Base-by-base conservation (phyloP, 345 rosid genomes). In the Euclidium syriacum region DNA sequence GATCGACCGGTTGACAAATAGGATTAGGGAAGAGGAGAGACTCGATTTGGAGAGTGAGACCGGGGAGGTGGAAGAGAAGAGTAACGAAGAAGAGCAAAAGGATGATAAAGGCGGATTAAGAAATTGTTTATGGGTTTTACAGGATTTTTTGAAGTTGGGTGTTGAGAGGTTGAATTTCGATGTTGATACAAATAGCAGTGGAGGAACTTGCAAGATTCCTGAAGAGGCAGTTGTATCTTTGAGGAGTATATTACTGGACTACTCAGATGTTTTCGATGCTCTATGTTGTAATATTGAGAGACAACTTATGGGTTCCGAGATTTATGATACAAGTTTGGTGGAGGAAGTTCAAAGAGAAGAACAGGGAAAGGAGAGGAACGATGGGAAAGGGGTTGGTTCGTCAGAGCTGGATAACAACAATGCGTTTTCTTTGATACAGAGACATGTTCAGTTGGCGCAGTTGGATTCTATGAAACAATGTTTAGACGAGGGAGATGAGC, bases 371-470 rank as follows among this genome's bases (percentile, higher is more conserved):
- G 57, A 44, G 54, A 26, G 40, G n/a, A 24, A 51, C 2, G 60
- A 51, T 25, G 24, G 3, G 7, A 44, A 6, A 3, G 4, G 12
- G 7, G 10, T 29, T 70, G 69, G 25, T 34, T 32, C 59, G 18
- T 68, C 42, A 39, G 85, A 77, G 62, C 71, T 73, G 65, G 82
- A 77, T 67, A 79, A 66, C 53, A 57, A 58, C 17, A 78, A 71
- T 58, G 75, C 87, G 65, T 80, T 92, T 68, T 25, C 64, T 56
- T 63, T 78, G 72, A 79, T 92, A 35, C 84, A 60, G 67, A 80
- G 63, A 60, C 72, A 71, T 64, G 84, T 85, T 62, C 98, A 92
- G 75, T 58, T 82, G 44, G 85, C 83, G 6, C 96, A 89, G 72
- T 80, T 92, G 80, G 84, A 78, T 76, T 85, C 90, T 25, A 75